Conservation (phyloP, 192 early-diverging fungal species). For the Podila epigama region DNA sequence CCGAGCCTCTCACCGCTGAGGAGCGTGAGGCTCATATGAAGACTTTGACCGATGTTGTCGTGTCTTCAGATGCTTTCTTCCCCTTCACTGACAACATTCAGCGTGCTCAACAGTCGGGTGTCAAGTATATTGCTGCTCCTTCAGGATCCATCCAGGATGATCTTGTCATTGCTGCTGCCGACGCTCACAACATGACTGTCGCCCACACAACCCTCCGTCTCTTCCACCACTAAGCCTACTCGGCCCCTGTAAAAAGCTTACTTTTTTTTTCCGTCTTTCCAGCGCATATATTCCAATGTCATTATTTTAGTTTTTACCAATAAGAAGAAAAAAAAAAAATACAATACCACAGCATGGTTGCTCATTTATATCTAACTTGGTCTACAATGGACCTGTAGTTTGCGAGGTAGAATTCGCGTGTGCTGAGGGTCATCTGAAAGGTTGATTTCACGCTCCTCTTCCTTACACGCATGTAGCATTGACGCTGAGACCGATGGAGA, state of each 20-base stretch:
- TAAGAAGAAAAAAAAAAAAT: neutral
- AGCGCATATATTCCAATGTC: too few species aligned
- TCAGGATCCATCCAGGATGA: slow-evolving; percentile 91
- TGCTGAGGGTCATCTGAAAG: slow-evolving; percentile 44
- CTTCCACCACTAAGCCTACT: slow-evolving; percentile 96
- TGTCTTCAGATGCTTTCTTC: slow-evolving; percentile 99
- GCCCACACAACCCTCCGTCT: slow-evolving; percentile 90
- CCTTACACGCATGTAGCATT: slow-evolving; percentile 29
- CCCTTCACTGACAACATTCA: slow-evolving; percentile 97
- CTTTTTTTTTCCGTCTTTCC: too few species aligned
- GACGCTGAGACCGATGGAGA: slow-evolving; percentile 1
- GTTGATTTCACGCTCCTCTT: slow-evolving; percentile 33
- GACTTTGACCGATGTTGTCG: slow-evolving; percentile 74
- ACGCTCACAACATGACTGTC: slow-evolving; percentile 82
- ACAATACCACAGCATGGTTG: neutral
- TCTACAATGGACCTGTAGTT: slow-evolving; percentile 44
- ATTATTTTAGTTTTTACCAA: neutral
- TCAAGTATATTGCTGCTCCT: slow-evolving; percentile 89
- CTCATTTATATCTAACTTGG: slow-evolving; percentile 21
- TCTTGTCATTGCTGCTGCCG: slow-evolving; percentile 81
- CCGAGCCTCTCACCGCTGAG: slow-evolving; percentile 75
- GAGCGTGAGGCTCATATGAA: slow-evolving; percentile 83
- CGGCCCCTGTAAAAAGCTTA: too few species aligned
- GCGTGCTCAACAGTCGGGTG: slow-evolving; percentile 84
- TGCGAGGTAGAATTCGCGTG: slow-evolving; percentile 40